A percentile compares a stretch with the other conserved stretches of the same genome.
Evolutionary conservation across 129 eudicot genomes (phyloP).

Genomic region (Pulicaria dysenterica): DNA sequence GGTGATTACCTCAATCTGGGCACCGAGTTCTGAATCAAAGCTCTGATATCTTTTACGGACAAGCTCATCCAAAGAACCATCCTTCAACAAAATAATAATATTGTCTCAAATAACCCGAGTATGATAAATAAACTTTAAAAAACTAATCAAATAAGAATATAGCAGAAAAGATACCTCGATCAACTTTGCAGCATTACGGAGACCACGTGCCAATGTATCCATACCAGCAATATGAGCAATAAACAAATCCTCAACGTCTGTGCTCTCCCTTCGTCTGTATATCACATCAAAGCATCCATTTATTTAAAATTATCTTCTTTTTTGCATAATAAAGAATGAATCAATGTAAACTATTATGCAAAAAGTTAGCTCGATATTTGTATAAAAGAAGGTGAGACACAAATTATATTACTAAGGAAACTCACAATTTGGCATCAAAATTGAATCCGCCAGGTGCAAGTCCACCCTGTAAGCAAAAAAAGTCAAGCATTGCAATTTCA

Average conservation of each 20-base stretch:
- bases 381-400: not conserved
- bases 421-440: constrained; percentile 97
- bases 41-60: constrained; percentile 85
- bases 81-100: constrained; percentile 44
- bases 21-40: constrained; percentile 82
- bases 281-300: constrained; percentile 12
- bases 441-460: constrained; percentile 97
- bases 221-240: constrained; percentile 94
- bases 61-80: constrained; percentile 77
- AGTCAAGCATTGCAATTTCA: constrained; percentile 8
- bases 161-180: constrained; percentile 51
- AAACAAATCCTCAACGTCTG: constrained; percentile 94
- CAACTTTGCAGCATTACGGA: constrained; percentile 82
- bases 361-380: not conserved
- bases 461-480: constrained; percentile 69
- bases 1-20: constrained; percentile 65
- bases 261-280: constrained; percentile 93
- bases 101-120: constrained; percentile 13
- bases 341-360: not conserved
- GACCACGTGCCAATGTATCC: constrained; percentile 97
- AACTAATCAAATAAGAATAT: not conserved
- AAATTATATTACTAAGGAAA: constrained; percentile 20
- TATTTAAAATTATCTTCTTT: not conserved
- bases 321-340: not conserved
- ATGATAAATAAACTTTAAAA: not conserved